Evolutionary conservation across 1,284 basidiomycete species (phyloP).

Genomic region (Somion occarium): DNA sequence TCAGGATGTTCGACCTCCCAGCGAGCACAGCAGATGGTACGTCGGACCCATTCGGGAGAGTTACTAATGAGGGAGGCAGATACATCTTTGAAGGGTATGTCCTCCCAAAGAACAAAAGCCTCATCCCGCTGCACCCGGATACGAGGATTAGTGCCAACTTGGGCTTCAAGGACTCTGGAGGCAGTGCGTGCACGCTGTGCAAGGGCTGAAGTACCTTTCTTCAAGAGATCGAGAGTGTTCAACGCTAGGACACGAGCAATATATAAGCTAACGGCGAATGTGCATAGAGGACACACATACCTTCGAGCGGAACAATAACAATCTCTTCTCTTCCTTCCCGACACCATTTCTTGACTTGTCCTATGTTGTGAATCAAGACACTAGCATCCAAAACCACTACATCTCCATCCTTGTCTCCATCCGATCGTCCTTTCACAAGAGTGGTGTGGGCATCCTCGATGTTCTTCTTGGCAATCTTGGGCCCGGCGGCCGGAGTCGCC

Average conservation of each 20-base stretch:
- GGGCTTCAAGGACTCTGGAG: conserved; percentile 76
- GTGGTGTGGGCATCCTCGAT: conserved; percentile 14
- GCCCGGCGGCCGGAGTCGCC: conserved; percentile 19
- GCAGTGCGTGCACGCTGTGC: conserved; percentile 81
- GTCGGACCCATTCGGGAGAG: conserved; percentile 76
- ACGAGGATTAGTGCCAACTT: conserved; percentile 74
- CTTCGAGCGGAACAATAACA: conserved; percentile 83
- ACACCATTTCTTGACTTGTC: conserved; percentile 80
- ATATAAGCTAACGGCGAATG: neutral
- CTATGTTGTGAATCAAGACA: conserved; percentile 79
- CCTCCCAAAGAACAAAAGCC: conserved; percentile 75
- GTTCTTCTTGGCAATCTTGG: conserved; percentile 21
- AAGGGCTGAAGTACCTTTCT: conserved; percentile 78
- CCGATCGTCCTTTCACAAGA: conserved; percentile 27
- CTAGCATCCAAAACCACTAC: conserved; percentile 82
- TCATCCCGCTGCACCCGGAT: conserved; percentile 76
- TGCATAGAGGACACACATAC: conserved; percentile 37
- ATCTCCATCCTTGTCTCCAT: conserved; percentile 58
- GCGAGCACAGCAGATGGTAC: conserved; percentile 73
- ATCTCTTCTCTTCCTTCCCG: conserved; percentile 64
- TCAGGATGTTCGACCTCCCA: conserved; percentile 56
- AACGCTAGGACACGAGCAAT: conserved; percentile 48
- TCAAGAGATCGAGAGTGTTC: conserved; percentile 90
- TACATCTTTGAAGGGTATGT: conserved; percentile 43
- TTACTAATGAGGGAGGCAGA: conserved; percentile 26